phyloP scores from a whole-genome alignment of 805 yeast species.

The Suhomyces sp. region DNA sequence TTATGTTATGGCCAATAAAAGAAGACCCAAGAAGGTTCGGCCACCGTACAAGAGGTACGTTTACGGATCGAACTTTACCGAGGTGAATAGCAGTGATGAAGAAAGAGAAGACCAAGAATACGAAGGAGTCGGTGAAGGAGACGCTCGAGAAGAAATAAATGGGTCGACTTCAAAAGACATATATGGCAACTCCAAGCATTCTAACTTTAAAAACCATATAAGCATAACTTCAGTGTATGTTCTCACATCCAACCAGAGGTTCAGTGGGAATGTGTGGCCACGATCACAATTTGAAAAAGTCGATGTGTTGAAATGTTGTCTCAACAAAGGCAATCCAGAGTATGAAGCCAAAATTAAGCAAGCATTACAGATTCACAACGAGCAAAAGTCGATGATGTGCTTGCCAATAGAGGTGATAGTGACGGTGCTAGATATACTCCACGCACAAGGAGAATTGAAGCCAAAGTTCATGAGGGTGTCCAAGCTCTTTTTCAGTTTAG shows the following conservation, averaged over 20 bases:
- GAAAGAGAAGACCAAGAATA: constrained; percentile 24
- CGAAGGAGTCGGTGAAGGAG: constrained; percentile 10
- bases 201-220: constrained; percentile 22
- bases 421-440: constrained; percentile 29
- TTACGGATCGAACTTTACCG: constrained; percentile 41
- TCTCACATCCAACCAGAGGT: constrained; percentile 20
- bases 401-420: constrained; percentile 38
- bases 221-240: constrained; percentile 35
- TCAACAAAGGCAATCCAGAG: constrained; percentile 24
- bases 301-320: constrained; percentile 42
- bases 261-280: constrained; percentile 44
- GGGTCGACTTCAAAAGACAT: constrained; percentile 8
- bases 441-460: constrained; percentile 28
- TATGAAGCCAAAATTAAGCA: constrained; percentile 15
- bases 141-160: constrained; percentile 1
- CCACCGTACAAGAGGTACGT: constrained; percentile 80
- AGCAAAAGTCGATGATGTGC: constrained; percentile 24
- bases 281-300: constrained; percentile 48
- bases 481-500: constrained; percentile 55
- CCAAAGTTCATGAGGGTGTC: constrained; percentile 59
- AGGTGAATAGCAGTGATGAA: constrained; percentile 24
- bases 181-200: constrained; percentile 24
- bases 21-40: constrained; percentile 78
- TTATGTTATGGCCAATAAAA: constrained; percentile 66
- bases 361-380: constrained; percentile 13